These are phyloP conservation scores for Neurospora sp. DNA, from an alignment of 495 filamentous ascomycete species.

Conservation along the genomic window DNA sequence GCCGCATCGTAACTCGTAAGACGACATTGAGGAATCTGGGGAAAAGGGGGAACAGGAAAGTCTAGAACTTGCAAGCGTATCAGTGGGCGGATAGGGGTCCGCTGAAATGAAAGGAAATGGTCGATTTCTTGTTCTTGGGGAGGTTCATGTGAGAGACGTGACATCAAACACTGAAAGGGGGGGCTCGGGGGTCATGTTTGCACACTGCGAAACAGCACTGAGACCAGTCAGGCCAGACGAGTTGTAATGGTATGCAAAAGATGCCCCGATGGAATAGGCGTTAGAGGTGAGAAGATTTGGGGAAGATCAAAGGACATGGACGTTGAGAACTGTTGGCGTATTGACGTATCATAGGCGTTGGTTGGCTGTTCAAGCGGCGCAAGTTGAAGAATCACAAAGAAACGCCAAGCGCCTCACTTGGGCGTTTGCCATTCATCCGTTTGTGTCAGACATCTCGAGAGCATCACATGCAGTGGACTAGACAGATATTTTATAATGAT, in stretches of 20 bases:
- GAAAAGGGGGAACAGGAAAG: neutral
- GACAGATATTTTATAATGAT: neutral
- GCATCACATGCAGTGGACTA: neutral
- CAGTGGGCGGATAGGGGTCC: neutral
- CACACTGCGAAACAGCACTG: neutral
- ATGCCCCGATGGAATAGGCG: neutral
- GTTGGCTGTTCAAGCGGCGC: neutral
- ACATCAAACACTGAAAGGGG: neutral
- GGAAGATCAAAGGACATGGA: neutral
- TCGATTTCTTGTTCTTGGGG: neutral
- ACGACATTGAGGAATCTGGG: neutral
- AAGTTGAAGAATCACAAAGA: neutral
- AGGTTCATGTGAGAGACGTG: neutral
- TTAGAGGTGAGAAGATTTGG: neutral
- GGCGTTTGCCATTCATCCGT: neutral
- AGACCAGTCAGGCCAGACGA: neutral
- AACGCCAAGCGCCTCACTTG: neutral
- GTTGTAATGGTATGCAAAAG: neutral
- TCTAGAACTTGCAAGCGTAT: neutral
- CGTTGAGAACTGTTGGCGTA: neutral
- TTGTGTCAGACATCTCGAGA: neutral
- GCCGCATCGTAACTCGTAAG: neutral
- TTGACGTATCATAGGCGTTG: neutral
- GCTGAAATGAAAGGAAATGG: neutral
- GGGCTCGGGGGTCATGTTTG: neutral